Percentiles rank a stretch among this genome's conserved stretches.
These are phyloP conservation scores for Acacia pycnantha DNA, from an alignment of 331 rosid species.

Conservation along the genomic window DNA sequence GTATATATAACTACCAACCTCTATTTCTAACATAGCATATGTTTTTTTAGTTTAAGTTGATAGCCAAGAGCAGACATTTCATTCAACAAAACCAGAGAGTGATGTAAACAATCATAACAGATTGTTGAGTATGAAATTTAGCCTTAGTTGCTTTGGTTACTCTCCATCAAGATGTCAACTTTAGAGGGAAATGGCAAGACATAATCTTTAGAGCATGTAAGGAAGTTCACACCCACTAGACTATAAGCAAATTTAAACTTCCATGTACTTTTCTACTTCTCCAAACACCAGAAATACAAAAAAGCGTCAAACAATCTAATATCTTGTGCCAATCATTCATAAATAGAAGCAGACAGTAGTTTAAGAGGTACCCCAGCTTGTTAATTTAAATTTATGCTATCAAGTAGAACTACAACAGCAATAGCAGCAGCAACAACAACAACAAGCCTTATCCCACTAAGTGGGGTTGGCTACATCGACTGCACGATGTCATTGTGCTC, in stretches of 20 bases:
- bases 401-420: too few relatives aligned
- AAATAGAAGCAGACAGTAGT: neutral
- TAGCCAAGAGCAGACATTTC: neutral
- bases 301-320: neutral
- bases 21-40: neutral
- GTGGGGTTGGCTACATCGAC: too few relatives aligned
- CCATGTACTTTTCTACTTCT: slow-evolving; percentile 2
- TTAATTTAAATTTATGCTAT: neutral
- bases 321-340: slow-evolving; percentile 9
- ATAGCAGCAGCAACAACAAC: too few relatives aligned
- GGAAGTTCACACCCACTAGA: slow-evolving; percentile 3
- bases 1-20: slow-evolving; percentile 27
- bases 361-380: neutral
- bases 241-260: neutral
- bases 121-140: neutral
- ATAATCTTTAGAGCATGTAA: neutral
- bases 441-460: too few relatives aligned
- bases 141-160: neutral
- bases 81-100: slow-evolving; percentile 10
- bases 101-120: neutral
- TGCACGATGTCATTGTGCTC: too few relatives aligned
- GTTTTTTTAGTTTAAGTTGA: neutral
- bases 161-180: neutral
- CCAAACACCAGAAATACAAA: neutral
- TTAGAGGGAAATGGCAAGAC: neutral